These are phyloP conservation scores for Aspergillus aculeatus DNA, from an alignment of 2,329 filamentous ascomycete species.

Conservation along the genomic window DNA sequence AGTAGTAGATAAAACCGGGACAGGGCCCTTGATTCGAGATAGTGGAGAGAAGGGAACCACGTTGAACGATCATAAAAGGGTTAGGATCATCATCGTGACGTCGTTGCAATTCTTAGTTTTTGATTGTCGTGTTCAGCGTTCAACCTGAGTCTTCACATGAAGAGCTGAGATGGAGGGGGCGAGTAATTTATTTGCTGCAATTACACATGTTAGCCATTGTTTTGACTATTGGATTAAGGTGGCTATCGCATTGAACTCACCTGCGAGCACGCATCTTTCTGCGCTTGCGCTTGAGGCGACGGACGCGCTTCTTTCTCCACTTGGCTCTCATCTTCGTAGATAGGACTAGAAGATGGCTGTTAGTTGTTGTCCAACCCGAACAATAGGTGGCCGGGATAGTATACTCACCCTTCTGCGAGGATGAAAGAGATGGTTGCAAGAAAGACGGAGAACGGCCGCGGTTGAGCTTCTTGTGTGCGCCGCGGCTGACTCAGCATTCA, in stretches of 20 bases:
- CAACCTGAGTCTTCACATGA: constrained; percentile 36
- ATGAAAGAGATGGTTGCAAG: constrained; percentile 46
- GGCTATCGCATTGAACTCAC: constrained; percentile 58
- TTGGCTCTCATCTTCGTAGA: constrained; percentile 77
- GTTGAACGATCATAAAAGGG: constrained; percentile 27
- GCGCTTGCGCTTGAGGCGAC: constrained; percentile 99
- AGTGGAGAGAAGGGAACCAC: constrained; percentile 20
- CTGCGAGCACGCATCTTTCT: constrained; percentile 99
- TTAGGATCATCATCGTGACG: constrained; percentile 32
- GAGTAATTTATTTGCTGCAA: constrained; percentile 67
- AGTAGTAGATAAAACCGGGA: constrained; percentile 18
- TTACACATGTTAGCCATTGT: constrained; percentile 30
- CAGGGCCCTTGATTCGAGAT: constrained; percentile 21
- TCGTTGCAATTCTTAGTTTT: constrained; percentile 18
- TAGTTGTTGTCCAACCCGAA: constrained; percentile 11
- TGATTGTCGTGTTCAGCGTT: constrained; percentile 40
- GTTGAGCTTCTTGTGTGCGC: constrained; percentile 42
- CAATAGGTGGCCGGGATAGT: constrained; percentile 1
- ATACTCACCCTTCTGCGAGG: constrained; percentile 45
- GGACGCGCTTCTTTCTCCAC: constrained; percentile 99
- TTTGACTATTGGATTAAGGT: neutral
- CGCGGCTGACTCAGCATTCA: constrained; percentile 39
- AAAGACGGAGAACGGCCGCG: constrained; percentile 35
- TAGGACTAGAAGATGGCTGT: constrained; percentile 30
- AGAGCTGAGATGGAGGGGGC: constrained; percentile 55